Conservation (phyloP, 371 early-diverging fungal genomes). For the Rhizopus delemar region DNA sequence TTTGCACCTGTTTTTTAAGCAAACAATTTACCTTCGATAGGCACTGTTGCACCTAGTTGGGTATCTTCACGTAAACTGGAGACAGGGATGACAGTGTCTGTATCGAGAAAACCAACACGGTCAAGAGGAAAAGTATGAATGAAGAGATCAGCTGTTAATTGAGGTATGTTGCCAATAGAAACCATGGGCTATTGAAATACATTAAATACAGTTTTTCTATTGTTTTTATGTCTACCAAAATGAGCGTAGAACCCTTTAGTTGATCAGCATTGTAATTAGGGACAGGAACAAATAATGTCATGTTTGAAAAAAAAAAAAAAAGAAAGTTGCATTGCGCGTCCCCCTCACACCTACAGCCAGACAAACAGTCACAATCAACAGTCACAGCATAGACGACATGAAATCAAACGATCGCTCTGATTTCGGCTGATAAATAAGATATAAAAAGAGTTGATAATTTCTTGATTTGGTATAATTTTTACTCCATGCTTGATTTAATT, state of each 20-base stretch:
- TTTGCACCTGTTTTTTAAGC: background rate
- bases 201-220: background rate
- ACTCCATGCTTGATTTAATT: too few species aligned
- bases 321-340: constrained; percentile 12
- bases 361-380: background rate
- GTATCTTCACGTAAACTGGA: constrained; percentile 39
- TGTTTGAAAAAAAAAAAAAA: constrained; percentile 4
- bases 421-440: too few species aligned
- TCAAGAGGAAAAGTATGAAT: constrained; percentile 65
- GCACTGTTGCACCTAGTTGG: constrained; percentile 35
- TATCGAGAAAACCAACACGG: constrained; percentile 68
- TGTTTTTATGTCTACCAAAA: constrained; percentile 35
- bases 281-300: constrained; percentile 39
- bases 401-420: too few species aligned
- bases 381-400: background rate
- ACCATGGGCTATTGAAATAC: constrained; percentile 58
- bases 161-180: constrained; percentile 82
- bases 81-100: constrained; percentile 60
- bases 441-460: too few species aligned
- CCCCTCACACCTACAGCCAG: background rate
- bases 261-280: constrained; percentile 39
- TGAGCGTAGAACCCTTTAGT: constrained; percentile 46
- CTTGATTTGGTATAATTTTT: too few species aligned
- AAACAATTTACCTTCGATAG: constrained; percentile 47
- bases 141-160: constrained; percentile 70